Conservation (phyloP, 2,329 filamentous ascomycete species). For the Penicillium sp. region DNA sequence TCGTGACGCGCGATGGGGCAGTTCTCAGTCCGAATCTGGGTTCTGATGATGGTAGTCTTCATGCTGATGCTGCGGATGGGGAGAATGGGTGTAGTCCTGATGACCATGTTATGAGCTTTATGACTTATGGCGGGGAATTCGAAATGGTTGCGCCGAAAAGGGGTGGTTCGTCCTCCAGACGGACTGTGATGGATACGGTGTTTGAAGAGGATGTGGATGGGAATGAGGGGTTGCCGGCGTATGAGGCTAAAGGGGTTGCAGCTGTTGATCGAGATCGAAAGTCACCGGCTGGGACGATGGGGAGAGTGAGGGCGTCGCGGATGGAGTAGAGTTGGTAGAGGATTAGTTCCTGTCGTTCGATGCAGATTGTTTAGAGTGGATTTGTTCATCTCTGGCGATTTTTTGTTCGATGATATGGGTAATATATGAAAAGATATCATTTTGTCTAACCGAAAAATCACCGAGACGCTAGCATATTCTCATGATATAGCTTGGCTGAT, state of each 20-base stretch:
- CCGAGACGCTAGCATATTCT: constrained; percentile 10
- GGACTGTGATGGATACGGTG: too few species aligned
- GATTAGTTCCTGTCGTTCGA: too few species aligned
- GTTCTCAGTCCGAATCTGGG: constrained; percentile 26
- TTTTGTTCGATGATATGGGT: too few species aligned
- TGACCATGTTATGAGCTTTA: constrained; percentile 27
- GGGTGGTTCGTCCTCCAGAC: too few species aligned
- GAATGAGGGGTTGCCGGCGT: constrained; percentile 13
- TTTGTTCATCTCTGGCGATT: too few species aligned
- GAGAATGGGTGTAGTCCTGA: constrained; percentile 1
- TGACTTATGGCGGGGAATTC: constrained; percentile 20
- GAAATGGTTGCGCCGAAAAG: too few species aligned
- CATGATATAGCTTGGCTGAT: constrained; percentile 3
- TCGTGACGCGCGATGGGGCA: constrained; percentile 27
- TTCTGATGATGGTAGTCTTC: constrained; percentile 5
- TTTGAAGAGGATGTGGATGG: background rate
- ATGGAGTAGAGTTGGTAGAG: too few species aligned
- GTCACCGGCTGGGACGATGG: constrained; percentile 10
- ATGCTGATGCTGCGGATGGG: background rate
- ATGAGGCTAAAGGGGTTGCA: constrained; percentile 5
- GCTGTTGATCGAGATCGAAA: constrained; percentile 7
- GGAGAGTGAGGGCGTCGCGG: background rate
- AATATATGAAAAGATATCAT: constrained; percentile 1
- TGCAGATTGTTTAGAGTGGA: background rate
- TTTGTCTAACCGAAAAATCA: constrained; percentile 21